phyloP scores from a whole-genome alignment of 352 stramenopile genomes.

The Pythium diclinum region DNA sequence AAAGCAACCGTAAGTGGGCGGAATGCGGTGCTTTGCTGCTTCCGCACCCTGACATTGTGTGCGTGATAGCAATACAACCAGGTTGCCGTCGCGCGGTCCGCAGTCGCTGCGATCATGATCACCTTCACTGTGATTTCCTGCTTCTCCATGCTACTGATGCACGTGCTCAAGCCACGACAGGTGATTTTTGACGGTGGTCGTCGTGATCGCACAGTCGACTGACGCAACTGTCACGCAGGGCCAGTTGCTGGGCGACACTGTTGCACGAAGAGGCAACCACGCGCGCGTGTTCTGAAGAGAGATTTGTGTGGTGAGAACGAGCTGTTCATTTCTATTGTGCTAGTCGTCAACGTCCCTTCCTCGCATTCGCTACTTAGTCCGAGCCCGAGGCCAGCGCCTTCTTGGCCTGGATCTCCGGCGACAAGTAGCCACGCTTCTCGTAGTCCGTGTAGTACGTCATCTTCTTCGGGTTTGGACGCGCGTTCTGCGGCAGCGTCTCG shows the following conservation, averaged over 20 bases:
- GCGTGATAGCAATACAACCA: constrained; percentile 37
- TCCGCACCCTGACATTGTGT: neutral
- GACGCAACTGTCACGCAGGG: constrained; percentile 15
- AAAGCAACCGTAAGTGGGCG: constrained; percentile 2
- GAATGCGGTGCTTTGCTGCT: neutral
- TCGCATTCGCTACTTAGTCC: constrained; percentile 3
- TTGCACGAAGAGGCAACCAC: constrained; percentile 3
- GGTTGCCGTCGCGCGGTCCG: constrained; percentile 33
- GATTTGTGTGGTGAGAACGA: neutral
- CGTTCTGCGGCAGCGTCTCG: constrained; percentile 89
- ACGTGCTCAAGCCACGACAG: constrained; percentile 35
- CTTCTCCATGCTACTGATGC: constrained; percentile 35
- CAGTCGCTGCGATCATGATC: constrained; percentile 38
- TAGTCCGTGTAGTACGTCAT: constrained; percentile 97
- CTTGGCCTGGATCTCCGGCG: constrained; percentile 94
- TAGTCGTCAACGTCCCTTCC: constrained; percentile 4
- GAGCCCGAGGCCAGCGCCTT: constrained; percentile 53
- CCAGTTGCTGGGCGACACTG: constrained; percentile 29
- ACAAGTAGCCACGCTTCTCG: constrained; percentile 96
- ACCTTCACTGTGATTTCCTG: constrained; percentile 35
- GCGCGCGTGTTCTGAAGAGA: constrained; percentile 26
- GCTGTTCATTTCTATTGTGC: constrained; percentile 10
- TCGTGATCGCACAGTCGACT: neutral
- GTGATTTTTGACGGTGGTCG: constrained; percentile 12
- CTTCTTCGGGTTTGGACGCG: constrained; percentile 94